phyloP scores from a whole-genome alignment of 345 rosid genomes.

The Syzygium jambos region DNA sequence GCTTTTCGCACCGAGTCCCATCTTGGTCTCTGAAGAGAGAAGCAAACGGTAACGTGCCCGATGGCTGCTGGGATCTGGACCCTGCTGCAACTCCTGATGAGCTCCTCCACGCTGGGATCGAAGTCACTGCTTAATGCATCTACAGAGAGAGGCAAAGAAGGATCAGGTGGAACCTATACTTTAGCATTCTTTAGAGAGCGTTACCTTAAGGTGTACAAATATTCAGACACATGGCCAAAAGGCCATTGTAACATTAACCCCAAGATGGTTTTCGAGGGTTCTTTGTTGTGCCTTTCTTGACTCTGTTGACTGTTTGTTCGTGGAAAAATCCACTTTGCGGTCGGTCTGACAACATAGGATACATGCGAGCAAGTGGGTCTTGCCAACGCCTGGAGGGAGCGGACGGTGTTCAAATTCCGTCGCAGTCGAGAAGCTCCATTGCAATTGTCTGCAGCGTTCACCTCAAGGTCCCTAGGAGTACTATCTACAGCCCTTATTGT shows the following conservation, averaged over 20 bases:
- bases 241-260: slow-evolving; percentile 34
- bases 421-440: neutral
- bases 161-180: slow-evolving; percentile 22
- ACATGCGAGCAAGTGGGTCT: neutral
- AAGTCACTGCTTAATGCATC: slow-evolving; percentile 9
- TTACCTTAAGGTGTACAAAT: slow-evolving; percentile 61
- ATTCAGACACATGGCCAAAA: slow-evolving; percentile 32
- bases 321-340: neutral
- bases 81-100: slow-evolving; percentile 98
- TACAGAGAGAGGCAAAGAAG: slow-evolving; percentile 2
- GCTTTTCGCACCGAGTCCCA: slow-evolving; percentile 91
- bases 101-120: slow-evolving; percentile 53
- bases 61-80: slow-evolving; percentile 91
- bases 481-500: neutral
- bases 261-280: slow-evolving; percentile 32
- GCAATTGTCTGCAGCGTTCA: neutral
- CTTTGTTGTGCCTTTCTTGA: slow-evolving; percentile 11
- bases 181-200: slow-evolving; percentile 36
- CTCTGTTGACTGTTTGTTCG: slow-evolving; percentile 15
- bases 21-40: slow-evolving; percentile 77
- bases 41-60: slow-evolving; percentile 38
- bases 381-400: neutral
- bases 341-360: neutral
- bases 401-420: neutral
- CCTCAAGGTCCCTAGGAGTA: neutral